Base-by-base conservation (phyloP, 768 basidiomycete species). In the Suillus weaverae region DNA sequence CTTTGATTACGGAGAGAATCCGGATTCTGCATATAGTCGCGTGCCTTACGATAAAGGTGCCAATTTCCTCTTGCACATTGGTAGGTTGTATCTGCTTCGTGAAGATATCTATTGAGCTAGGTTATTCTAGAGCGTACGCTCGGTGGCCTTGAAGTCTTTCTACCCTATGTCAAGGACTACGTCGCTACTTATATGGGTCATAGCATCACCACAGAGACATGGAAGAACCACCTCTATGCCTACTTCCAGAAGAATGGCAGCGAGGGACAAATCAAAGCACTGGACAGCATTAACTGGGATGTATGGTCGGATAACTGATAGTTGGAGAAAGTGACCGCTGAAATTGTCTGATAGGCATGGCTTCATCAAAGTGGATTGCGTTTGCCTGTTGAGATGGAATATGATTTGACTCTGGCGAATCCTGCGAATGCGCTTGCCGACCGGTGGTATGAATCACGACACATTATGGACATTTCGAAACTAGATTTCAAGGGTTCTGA, bases 31-130 rank as follows among this genome's bases (percentile, higher is more conserved):
- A 9, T 85, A 81, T 75, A 81, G 76, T 63, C 75, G 74, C 55
- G 77, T 87, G 26, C 83, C 86, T 5, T 87, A 86, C 70, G 80
- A 80, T 66, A 81, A 86, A 75, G 87, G 87, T 33, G 76, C 85
- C 18, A 87, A 85, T 72, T 83, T 89, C 71, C 72, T 89, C 7
- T 77, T 86, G 36, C 78, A 86, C 70, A 78, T 88, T 51, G 86
- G 80, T 80, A 53, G 59, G 77, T 44, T 14, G 20, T 38, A 41
- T 16, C 2, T 46, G 2, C 20, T 62, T 44, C 14, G 5, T 44
- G n/a, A 38, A 44, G 6, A 7, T 59, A 18, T 18, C 38, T 18
- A 8, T 30, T 35, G 11, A 35, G 20, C 6, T 32, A 32, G 18
- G 41, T n/a, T 32, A 16, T 41, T 11, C 30, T 67, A 84, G 84